Base-by-base conservation (phyloP, 2,329 filamentous ascomycete species). In the Myriosclerotinia duriaeana region DNA sequence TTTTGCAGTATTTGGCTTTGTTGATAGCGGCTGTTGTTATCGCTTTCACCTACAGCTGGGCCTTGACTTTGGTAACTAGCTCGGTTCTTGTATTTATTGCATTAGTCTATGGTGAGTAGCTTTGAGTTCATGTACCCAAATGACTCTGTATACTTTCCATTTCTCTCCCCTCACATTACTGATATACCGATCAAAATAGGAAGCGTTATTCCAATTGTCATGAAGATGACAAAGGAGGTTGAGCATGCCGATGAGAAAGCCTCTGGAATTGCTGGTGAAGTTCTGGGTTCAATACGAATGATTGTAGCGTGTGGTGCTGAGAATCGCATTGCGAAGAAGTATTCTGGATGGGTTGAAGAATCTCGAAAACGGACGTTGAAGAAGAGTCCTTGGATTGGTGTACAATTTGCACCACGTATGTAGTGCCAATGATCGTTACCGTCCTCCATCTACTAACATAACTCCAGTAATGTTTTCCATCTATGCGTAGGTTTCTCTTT, bases 231-330 rank as follows among this genome's bases (percentile, higher is more conserved):
- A 82, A 67, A 77, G 75, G 22, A 80, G 76, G 75, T 84, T 44
- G 72, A 78, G 9, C 76, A 78, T 62, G 80, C 86, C 22, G 86
- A 89, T 70, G 82, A 80, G 1, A 85, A 83, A 71, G 84, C 86
- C 0, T 82, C 82, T 1, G 82, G 85, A 3, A 79, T 89, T 4
- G 87, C 87, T 1, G 86, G 85, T 65, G 87, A 89, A 74, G 80
- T 85, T 2, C 81, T 89, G 70, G 78, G 81, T 0, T 83, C 83
- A 60, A 84, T 89, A 46, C 80, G 85, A 8, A 89, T 88, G 80
- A 80, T 89, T 44, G 80, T 84, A 48, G 87, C 87, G 0, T 89
- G 85, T 71, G 85, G 86, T 46, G 87, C 87, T 15, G 84, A 89
- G 73, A 73, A 77, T 17, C 81, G 84, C 7, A 81, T 88, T 65